These are phyloP conservation scores for Sonneratia alba DNA, from an alignment of 345 rosid genomes.

Conservation along the genomic window DNA sequence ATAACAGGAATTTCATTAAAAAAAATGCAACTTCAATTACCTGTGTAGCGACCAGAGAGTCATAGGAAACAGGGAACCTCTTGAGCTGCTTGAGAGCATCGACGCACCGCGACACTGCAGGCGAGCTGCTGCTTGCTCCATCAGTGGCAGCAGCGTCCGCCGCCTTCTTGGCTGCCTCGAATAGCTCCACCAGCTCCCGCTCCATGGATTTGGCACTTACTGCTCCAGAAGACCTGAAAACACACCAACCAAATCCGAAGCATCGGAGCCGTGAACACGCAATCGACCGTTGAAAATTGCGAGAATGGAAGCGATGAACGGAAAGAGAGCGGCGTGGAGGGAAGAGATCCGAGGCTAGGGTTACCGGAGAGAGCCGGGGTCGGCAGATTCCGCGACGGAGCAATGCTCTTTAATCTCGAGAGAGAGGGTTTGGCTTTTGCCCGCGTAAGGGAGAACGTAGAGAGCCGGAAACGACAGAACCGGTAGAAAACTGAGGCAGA, in stretches of 20 bases:
- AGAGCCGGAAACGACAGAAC: too few species aligned
- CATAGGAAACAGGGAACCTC: constrained; percentile 50
- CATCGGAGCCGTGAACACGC: neutral
- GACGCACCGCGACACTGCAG: constrained; percentile 65
- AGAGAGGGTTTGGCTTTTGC: too few species aligned
- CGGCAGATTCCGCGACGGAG: too few species aligned
- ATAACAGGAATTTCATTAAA: too few species aligned
- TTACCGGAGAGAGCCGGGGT: neutral
- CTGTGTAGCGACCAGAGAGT: constrained; percentile 62
- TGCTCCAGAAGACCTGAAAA: neutral
- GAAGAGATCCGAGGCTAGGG: neutral
- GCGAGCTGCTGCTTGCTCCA: constrained; percentile 31
- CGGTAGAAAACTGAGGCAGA: too few species aligned
- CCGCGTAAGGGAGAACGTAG: too few species aligned
- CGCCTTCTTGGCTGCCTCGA: constrained; percentile 79
- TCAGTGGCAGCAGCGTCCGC: constrained; percentile 64
- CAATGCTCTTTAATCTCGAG: too few species aligned
- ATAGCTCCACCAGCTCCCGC: constrained; percentile 65
- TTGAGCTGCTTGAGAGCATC: constrained; percentile 59
- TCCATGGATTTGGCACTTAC: constrained; percentile 34
- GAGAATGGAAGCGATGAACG: neutral
- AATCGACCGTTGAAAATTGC: neutral
- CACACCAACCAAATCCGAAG: neutral
- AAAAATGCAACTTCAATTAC: constrained; percentile 14
- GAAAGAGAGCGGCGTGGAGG: neutral